These are phyloP conservation scores for Beta lomatogona DNA, from an alignment of 179 eudicot species.

Conservation along the genomic window DNA sequence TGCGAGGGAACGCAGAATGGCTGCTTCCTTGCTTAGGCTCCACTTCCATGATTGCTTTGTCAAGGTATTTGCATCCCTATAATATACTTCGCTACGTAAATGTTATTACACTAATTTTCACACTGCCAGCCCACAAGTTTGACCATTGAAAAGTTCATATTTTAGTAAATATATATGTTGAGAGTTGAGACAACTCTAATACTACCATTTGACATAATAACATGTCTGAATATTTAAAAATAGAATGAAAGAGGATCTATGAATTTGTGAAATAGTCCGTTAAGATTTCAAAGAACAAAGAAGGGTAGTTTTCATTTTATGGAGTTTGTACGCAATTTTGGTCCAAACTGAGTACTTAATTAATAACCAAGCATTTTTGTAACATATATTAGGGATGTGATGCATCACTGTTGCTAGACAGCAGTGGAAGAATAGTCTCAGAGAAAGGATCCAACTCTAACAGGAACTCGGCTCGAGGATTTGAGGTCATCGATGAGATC, in stretches of 20 bases:
- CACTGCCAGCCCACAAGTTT: no score
- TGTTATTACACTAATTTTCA: no score
- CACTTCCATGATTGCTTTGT: slow-evolving; percentile 94
- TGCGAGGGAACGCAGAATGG: slow-evolving; percentile 71
- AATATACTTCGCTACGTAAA: not conserved
- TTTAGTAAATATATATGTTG: no score
- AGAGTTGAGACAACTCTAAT: no score
- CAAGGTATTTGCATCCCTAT: slow-evolving; percentile 42
- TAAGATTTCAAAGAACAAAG: no score
- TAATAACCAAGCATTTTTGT: not conserved
- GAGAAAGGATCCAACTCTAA: slow-evolving; percentile 76
- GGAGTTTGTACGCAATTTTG: not conserved
- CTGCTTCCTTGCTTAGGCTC: slow-evolving; percentile 80
- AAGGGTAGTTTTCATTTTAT: not conserved
- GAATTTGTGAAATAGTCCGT: no score
- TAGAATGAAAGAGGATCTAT: no score
- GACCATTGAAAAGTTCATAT: no score
- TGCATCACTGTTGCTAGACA: slow-evolving; percentile 84
- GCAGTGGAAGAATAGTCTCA: slow-evolving; percentile 54
- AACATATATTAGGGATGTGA: slow-evolving; percentile 71
- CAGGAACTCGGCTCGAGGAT: slow-evolving; percentile 78
- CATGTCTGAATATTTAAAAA: no score
- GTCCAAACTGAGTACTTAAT: not conserved
- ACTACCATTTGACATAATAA: no score
- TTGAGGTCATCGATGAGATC: slow-evolving; percentile 80